Evolutionary conservation across 75 land plant species (phyloP).

Genomic region (Sequoia sempervirens): DNA sequence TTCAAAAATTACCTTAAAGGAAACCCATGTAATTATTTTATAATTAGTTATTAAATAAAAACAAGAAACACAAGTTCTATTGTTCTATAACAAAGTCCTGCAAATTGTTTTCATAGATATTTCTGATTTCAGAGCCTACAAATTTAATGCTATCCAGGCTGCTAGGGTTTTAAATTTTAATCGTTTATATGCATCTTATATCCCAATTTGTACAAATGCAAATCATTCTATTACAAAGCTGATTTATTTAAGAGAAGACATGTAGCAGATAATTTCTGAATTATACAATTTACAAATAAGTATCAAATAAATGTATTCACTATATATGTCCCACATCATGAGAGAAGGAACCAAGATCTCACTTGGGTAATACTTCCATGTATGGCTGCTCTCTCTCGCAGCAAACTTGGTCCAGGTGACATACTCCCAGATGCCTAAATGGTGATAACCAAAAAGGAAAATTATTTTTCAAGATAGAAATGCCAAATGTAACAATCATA

Average conservation of each 20-base stretch:
- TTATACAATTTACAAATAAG: not conserved
- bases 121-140: not conserved
- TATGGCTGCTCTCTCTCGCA: conserved; percentile 88
- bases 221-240: not conserved
- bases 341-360: conserved; percentile 14
- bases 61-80: conserved; percentile 5
- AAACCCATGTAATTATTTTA: not conserved
- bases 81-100: not conserved
- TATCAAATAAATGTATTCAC: not conserved
- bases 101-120: not conserved
- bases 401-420: conserved; percentile 75
- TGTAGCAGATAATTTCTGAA: not conserved
- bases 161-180: not conserved
- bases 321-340: not conserved
- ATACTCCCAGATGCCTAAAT: conserved; percentile 82
- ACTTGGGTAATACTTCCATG: conserved; percentile 97
- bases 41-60: not conserved
- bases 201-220: not conserved
- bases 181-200: not conserved
- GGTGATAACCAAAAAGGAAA: not conserved
- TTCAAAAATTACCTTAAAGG: not conserved
- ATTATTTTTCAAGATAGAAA: not conserved
- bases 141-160: not conserved
- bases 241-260: not conserved
- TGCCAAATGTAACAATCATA: not conserved